Percentiles rank a stretch among this genome's conserved stretches.
Conservation (phyloP, 352 stramenopile species). For the Phytophthora pseudosyringae region DNA sequence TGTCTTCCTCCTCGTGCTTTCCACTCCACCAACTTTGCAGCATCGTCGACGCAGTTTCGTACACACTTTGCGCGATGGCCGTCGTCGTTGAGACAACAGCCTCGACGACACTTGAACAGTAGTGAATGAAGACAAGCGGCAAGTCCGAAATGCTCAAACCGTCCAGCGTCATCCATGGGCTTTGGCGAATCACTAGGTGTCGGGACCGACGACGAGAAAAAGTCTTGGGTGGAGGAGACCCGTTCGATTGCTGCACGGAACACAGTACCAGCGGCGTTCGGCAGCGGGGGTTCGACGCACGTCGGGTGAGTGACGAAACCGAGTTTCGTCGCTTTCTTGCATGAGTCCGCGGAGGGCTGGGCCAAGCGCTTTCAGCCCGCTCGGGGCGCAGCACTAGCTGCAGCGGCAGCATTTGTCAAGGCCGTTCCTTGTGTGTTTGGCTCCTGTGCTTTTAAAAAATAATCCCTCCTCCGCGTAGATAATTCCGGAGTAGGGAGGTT, state of each 20-base stretch:
- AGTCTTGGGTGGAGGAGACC: slow-evolving; percentile 22
- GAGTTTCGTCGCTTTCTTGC: slow-evolving; percentile 30
- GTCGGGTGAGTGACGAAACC: slow-evolving; percentile 12
- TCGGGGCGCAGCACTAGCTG: slow-evolving; percentile 27
- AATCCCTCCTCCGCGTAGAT: slow-evolving; percentile 7
- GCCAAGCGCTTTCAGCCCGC: slow-evolving; percentile 25
- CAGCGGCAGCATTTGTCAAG: slow-evolving; percentile 30
- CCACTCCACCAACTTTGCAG: slow-evolving; percentile 29
- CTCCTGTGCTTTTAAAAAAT: neutral
- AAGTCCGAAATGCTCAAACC: slow-evolving; percentile 10
- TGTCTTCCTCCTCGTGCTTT: slow-evolving; percentile 9
- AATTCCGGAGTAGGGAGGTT: neutral
- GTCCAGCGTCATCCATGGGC: slow-evolving; percentile 14
- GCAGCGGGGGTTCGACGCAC: slow-evolving; percentile 6
- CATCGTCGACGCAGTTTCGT: slow-evolving; percentile 19
- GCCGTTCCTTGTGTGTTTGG: neutral
- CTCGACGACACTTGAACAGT: slow-evolving; percentile 26
- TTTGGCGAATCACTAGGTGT: slow-evolving; percentile 5
- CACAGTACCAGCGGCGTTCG: slow-evolving; percentile 14
- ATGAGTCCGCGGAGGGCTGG: slow-evolving; percentile 23
- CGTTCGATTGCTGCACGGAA: slow-evolving; percentile 13
- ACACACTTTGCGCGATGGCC: slow-evolving; percentile 9
- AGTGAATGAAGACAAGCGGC: slow-evolving; percentile 16
- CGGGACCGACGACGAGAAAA: slow-evolving; percentile 27
- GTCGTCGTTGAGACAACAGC: slow-evolving; percentile 20